A percentile compares a stretch with the other conserved stretches of the same genome.
Evolutionary conservation across 768 basidiomycete species (phyloP).

Genomic region (Boletus reticuloceps): DNA sequence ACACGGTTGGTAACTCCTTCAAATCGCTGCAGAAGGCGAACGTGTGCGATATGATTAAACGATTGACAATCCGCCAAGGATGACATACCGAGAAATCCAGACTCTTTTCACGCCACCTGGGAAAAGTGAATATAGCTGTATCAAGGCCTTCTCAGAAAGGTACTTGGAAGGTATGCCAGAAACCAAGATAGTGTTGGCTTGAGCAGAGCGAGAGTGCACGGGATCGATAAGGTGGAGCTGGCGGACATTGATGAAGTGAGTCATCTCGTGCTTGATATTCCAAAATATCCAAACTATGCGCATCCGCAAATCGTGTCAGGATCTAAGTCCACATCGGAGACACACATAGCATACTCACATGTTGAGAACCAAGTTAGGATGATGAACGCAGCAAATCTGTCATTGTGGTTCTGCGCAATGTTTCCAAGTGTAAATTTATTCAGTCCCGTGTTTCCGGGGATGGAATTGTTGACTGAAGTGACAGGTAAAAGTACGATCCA

Average conservation of each 20-base stretch:
- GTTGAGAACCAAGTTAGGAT: conserved; percentile 77
- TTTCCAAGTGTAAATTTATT: conserved; percentile 83
- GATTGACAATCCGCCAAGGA: background rate
- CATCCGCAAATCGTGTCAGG: background rate
- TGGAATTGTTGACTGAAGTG: conserved; percentile 52
- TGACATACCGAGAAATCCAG: conserved; percentile 80
- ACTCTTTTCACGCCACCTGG: conserved; percentile 90
- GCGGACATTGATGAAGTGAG: conserved; percentile 72
- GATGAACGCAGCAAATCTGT: conserved; percentile 76
- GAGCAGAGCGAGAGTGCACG: conserved; percentile 70
- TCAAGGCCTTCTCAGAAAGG: conserved; percentile 67
- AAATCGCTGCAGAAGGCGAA: conserved; percentile 52
- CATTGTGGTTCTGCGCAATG: conserved; percentile 45
- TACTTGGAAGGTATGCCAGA: conserved; percentile 84
- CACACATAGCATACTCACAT: conserved; percentile 43
- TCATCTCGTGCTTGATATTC: conserved; percentile 79
- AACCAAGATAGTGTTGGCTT: conserved; percentile 87
- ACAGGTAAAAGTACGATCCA: conserved; percentile 86
- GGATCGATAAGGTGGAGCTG: conserved; percentile 80
- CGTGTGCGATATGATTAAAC: background rate
- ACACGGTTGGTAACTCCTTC: conserved; percentile 81
- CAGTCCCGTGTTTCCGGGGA: conserved; percentile 50
- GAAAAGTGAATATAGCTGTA: conserved; percentile 69
- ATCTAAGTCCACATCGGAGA: background rate
- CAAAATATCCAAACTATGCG: conserved; percentile 78